Conservation (phyloP, 371 early-diverging fungal species). For the Mucor saturninus region DNA sequence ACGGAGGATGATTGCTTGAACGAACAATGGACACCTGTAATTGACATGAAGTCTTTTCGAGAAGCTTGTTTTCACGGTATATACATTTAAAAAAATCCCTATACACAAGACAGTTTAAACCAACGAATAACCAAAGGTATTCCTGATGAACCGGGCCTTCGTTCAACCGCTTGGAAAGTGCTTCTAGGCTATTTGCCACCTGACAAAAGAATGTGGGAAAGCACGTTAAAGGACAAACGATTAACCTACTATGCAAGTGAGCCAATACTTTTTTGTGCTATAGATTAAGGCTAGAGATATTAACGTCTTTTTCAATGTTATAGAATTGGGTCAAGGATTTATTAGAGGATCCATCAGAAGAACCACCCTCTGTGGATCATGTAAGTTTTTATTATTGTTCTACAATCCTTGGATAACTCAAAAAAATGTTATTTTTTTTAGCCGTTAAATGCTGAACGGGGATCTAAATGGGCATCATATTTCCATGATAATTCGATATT, state of each 20-base stretch:
- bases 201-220: slow-evolving; percentile 73
- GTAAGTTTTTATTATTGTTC: slow-evolving; percentile 25
- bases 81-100: no score
- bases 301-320: not conserved
- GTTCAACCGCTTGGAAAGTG: slow-evolving; percentile 76
- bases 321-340: slow-evolving; percentile 66
- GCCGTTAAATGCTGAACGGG: slow-evolving; percentile 50
- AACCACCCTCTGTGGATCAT: slow-evolving; percentile 49
- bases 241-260: slow-evolving; percentile 66
- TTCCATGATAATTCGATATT: slow-evolving; percentile 64
- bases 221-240: slow-evolving; percentile 55
- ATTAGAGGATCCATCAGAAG: slow-evolving; percentile 53
- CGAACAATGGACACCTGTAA: slow-evolving; percentile 41
- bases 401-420: not conserved
- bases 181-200: slow-evolving; percentile 77
- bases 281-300: not conserved
- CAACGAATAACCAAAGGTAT: slow-evolving; percentile 54
- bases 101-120: no score
- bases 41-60: slow-evolving; percentile 56
- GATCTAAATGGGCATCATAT: slow-evolving; percentile 60
- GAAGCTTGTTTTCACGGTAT: slow-evolving; percentile 59
- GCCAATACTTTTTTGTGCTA: not conserved
- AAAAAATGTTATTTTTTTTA: slow-evolving; percentile 15
- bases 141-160: slow-evolving; percentile 72
- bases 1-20: slow-evolving; percentile 25